Base-by-base conservation (phyloP, 495 filamentous ascomycete genomes). In the Xylaria nigripes region DNA sequence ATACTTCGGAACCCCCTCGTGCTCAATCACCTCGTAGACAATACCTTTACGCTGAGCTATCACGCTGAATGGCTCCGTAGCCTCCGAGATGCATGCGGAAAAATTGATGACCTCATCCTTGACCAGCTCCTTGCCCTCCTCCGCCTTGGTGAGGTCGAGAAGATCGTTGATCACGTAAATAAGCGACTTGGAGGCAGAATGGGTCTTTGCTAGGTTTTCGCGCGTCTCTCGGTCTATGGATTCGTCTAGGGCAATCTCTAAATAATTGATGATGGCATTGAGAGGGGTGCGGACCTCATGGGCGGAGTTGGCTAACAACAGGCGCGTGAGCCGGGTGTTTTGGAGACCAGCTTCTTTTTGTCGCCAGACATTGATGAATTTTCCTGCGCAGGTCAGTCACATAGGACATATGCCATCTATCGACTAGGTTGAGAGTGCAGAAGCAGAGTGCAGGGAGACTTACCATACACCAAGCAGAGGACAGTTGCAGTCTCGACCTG, bases 131-230 rank as follows among this genome's bases (percentile, higher is more conserved):
- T 85, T 81, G 0, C 91, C 92, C 63, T 87, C 85, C 64, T 96
- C 92, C 0, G 85, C 84, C 63, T 94, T 92, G 22, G 92, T 95
- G 15, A 97, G 75, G 65, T 97, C 92, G 1, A 97, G 77, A 0
- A 97, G 77, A 64, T 97, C 91, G 60, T 97, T 97, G 64, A 97
- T 96, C 8, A 95, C 90, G 68, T 93, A 95, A 15, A 97, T 92
- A 12, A 96, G 72, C 1, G 89, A 95, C 66, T 95, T 95, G 0
- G 92, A 97, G n/a, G 92, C 92, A 10, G 90, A 94, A 61, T 97
- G 89, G 6, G 90, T 94, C 51, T 80, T 86, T 7, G 86, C 81
- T 24, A 97, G 74, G 57, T 94, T 94, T 16, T 96, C 92, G 23
- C 92, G 77, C 0, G 88, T 95, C 56, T 96, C 91, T 8, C 76